Evolutionary conservation across 2,329 filamentous ascomycete genomes (phyloP), one percentile per base, ranked within the genome.

Genomic region (Trichoderma citrinoviride): DNA sequence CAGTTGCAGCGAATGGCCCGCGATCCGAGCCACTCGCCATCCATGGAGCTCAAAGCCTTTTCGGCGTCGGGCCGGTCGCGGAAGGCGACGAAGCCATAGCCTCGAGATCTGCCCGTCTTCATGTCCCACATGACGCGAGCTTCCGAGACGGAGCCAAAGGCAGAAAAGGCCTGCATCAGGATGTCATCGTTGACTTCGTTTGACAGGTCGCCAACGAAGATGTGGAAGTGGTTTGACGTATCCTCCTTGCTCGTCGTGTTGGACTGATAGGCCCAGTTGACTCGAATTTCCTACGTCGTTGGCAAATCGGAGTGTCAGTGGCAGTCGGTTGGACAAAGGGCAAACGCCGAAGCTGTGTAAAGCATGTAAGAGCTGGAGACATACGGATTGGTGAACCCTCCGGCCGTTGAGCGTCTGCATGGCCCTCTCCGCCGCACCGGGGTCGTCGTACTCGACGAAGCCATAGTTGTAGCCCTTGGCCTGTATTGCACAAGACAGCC

Each of bases 61-160:
- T 99, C 95, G 29, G 95, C 95, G 74, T 99, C 95, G 41, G 86
- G 82, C 68, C 94, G 92, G 68, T 99, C 95, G 68, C 94, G 91
- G 85, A 96, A 99, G 56, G 95, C 95, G 71, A 98, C 94, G 75
- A 99, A 99, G 14, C 95, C 95, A 75, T 99, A 99, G 67, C 95
- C 95, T 76, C 95, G 91, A 70, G 95, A 98, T 69, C 95, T 90
- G 70, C 95, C 95, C 41, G 95, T 99, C 85, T 99, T 99, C 95
- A 99, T 99, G 78, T 99, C 95, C 95, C 95, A 99, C 95, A 99
- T 99, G 69, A 99, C 95, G 73, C 95, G 93, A 66, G 95, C 95
- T 79, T 99, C 95, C 3, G 95, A 99, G 55, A 99, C 93, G 14
- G 89, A 92, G 46, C 95, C 95, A 77, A 98, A 99, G 50, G 92